phyloP scores from a whole-genome alignment of 2,329 filamentous ascomycete genomes.

The Emergomyces orientalis region DNA sequence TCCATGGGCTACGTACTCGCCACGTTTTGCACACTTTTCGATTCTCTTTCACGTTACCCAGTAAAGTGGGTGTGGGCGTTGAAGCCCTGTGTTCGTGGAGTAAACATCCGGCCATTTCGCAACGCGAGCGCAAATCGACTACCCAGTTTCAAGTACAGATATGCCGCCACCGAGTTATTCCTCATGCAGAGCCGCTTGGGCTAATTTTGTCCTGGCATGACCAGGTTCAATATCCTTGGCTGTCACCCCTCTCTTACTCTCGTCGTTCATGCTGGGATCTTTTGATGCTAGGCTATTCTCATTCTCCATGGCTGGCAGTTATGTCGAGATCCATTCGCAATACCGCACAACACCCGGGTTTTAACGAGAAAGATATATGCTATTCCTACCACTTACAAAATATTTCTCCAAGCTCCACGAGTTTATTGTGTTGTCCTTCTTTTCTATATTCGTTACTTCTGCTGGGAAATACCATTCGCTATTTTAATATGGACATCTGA shows the following conservation, averaged over 20 bases:
- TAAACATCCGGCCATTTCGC: not conserved
- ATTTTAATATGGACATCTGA: not conserved
- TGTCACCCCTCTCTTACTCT: not conserved
- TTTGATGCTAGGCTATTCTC: not conserved
- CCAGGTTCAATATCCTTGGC: conserved; percentile 2
- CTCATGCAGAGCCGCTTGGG: not conserved
- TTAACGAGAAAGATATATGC: not conserved
- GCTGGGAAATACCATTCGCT: not conserved
- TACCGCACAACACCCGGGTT: not conserved
- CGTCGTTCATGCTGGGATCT: not conserved
- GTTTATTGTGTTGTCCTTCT: conserved; percentile 7
- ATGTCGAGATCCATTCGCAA: conserved; percentile 1
- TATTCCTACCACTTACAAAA: not conserved
- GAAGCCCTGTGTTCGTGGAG: not conserved
- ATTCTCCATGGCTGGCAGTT: not conserved
- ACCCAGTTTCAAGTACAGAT: not conserved
- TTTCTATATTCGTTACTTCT: not conserved
- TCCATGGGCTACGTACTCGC: not conserved
- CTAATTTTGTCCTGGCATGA: not conserved
- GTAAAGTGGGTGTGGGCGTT: not conserved
- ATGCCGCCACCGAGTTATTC: not conserved
- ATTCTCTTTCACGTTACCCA: not conserved
- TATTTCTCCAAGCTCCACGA: conserved; percentile 7
- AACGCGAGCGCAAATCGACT: not conserved
- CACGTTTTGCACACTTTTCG: not conserved